Evolutionary conservation across 2,329 filamentous ascomycete genomes (phyloP).

Genomic region (Alternaria sp.): DNA sequence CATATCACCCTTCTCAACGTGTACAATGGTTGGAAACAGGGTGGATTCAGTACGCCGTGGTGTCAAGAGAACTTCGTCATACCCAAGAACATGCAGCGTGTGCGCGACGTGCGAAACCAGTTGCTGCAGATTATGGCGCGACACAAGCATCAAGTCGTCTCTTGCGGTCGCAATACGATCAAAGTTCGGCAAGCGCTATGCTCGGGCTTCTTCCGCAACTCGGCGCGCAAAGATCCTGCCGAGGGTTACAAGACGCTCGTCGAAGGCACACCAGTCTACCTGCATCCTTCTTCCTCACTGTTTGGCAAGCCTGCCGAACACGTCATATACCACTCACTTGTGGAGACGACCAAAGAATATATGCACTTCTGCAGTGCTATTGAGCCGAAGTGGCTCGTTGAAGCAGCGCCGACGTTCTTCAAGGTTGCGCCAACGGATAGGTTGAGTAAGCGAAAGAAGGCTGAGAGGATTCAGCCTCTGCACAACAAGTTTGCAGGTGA

Average conservation of each 20-base stretch:
- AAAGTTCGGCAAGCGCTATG: slow-evolving; percentile 89
- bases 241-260: slow-evolving; percentile 98
- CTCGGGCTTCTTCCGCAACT: slow-evolving; percentile 93
- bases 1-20: slow-evolving; percentile 95
- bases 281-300: slow-evolving; percentile 88
- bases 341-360: slow-evolving; percentile 95
- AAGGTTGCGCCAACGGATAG: slow-evolving; percentile 89
- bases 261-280: slow-evolving; percentile 91
- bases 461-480: slow-evolving; percentile 91
- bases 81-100: slow-evolving; percentile 83
- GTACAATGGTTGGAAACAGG: slow-evolving; percentile 94
- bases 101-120: slow-evolving; percentile 91
- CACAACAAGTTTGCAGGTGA: slow-evolving; percentile 92
- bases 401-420: slow-evolving; percentile 98
- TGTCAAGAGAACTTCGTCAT: slow-evolving; percentile 99
- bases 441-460: slow-evolving; percentile 89
- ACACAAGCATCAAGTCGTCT: slow-evolving; percentile 81
- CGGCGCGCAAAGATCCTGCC: slow-evolving; percentile 90
- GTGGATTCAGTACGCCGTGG: slow-evolving; percentile 83
- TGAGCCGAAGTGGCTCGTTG: slow-evolving; percentile 92
- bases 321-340: slow-evolving; percentile 90
- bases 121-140: slow-evolving; percentile 92
- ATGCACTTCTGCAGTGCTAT: slow-evolving; percentile 95
- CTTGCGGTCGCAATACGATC: slow-evolving; percentile 85
- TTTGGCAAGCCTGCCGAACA: slow-evolving; percentile 97